These are phyloP conservation scores for Trypanosoma conorhini DNA, from an alignment of 208 protist genomes.

Conservation along the genomic window DNA sequence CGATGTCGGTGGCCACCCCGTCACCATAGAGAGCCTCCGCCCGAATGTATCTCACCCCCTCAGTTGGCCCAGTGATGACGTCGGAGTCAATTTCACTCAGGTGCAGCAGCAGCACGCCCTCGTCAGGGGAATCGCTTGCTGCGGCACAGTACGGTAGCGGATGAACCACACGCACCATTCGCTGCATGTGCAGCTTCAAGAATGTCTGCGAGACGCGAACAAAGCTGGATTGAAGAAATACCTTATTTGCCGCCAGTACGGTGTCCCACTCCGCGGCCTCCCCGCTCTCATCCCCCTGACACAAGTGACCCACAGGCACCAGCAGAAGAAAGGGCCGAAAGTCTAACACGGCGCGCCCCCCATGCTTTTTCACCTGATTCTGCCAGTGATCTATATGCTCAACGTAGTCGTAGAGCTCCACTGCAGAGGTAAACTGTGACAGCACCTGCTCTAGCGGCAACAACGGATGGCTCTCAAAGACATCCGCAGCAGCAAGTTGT, in stretches of 20 bases:
- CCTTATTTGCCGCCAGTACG: slow-evolving; percentile 9
- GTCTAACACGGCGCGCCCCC: slow-evolving; percentile 4
- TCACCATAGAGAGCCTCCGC: too few relatives aligned
- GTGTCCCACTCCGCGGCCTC: not conserved
- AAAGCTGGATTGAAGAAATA: slow-evolving; percentile 14
- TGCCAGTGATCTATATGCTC: slow-evolving; percentile 10
- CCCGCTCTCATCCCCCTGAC: not conserved
- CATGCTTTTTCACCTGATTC: not conserved
- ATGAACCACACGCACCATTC: slow-evolving; percentile 12
- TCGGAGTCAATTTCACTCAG: too few relatives aligned
- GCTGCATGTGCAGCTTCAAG: slow-evolving; percentile 7
- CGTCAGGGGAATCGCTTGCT: too few relatives aligned
- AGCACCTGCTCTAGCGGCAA: slow-evolving; percentile 16
- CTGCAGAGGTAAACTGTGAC: not conserved
- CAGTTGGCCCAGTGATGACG: too few relatives aligned
- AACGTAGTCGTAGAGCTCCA: slow-evolving; percentile 22
- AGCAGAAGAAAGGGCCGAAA: slow-evolving; percentile 25
- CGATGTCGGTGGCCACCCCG: too few relatives aligned
- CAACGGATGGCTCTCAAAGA: slow-evolving; percentile 29
- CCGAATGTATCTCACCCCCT: too few relatives aligned
- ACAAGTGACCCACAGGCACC: not conserved
- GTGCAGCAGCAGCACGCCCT: too few relatives aligned
- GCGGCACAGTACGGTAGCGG: not conserved
- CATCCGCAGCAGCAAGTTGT: slow-evolving; percentile 7
- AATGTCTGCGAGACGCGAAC: slow-evolving; percentile 15